Base-by-base conservation (phyloP, 1,139 yeast genomes). In the Sugiyamaella xylanicola region DNA sequence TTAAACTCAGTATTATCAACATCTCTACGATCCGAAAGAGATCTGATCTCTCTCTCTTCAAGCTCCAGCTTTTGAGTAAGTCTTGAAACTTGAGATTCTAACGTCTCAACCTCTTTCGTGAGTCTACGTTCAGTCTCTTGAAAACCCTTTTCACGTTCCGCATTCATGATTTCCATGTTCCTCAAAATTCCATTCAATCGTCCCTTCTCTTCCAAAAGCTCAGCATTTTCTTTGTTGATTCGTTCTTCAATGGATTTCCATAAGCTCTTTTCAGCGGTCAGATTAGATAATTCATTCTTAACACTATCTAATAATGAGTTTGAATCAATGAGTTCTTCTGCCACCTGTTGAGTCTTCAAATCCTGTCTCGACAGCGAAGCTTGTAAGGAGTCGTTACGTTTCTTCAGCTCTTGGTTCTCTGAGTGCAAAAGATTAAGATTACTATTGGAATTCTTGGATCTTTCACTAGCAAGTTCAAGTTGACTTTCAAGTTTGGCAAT, bases 111-210 rank as follows among this genome's bases (percentile, higher is more conserved):
- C 41, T 83, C 84, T 22, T 75, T 72, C 17, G 75, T 66, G 48
- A 85, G 75, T 48, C 86, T 76, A 29, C 74, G 72, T 19, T 83
- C 77, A 1, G 84, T 68, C 43, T 84, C 86, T 25, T 74, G 69
- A 48, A 80, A 76, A 8, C 82, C 73, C 0, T 74, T 66, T 54
- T 85, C 87, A 54, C 92, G 78, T 66, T 87, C 95, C 55, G 77
- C 77, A 54, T 85, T 82, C 41, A 85, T 70, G 0, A 80, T 63
- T 68, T 87, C 92, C 55, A 87, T 72, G 63, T 81, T 86, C 20
- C 80, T 69, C n/a, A 87, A 77, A 59, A 85, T 75, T 5, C 81
- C 79, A 61, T 79, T 84, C 47, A 89, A 74, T 54, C 83, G 80
- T 9, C 78, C 71, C 64, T 84, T 84, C 65, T 90, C 96, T 4